phyloP scores from a whole-genome alignment of 768 basidiomycete genomes.

The Hemileccinum rubropunctum region DNA sequence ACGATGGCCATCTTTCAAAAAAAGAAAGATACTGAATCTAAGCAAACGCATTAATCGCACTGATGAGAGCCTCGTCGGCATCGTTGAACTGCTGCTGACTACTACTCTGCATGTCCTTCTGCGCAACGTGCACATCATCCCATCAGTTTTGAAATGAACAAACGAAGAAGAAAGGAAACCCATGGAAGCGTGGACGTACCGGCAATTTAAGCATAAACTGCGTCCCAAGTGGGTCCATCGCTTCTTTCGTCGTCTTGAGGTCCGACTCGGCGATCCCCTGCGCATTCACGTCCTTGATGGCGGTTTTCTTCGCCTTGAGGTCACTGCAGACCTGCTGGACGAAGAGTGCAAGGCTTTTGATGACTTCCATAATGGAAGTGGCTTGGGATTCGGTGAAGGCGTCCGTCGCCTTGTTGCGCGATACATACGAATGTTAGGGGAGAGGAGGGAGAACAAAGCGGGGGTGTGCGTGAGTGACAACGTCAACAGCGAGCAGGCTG shows the following conservation, averaged over 20 bases:
- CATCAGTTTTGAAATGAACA: too few relatives aligned
- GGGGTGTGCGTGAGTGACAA: background rate
- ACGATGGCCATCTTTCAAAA: too few relatives aligned
- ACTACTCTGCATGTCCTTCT: too few relatives aligned
- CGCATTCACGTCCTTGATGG: rapidly evolving
- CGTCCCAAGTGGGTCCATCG: background rate
- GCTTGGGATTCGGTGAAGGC: background rate
- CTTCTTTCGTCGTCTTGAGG: background rate
- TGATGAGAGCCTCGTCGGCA: too few relatives aligned
- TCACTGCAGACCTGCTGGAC: background rate
- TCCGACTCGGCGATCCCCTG: rapidly evolving
- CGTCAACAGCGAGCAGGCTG: background rate
- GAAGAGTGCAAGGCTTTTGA: rapidly evolving
- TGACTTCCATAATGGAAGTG: rapidly evolving
- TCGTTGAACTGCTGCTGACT: too few relatives aligned
- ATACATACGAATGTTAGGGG: too few relatives aligned
- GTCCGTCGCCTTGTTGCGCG: background rate
- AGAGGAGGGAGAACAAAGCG: too few relatives aligned
- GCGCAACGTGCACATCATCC: too few relatives aligned
- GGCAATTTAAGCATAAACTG: background rate
- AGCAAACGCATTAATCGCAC: too few relatives aligned
- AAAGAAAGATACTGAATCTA: too few relatives aligned
- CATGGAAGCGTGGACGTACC: constrained; percentile 4
- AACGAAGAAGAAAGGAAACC: too few relatives aligned
- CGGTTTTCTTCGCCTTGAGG: background rate